Percentiles rank a stretch among this genome's conserved stretches.
Conservation (phyloP, 805 yeast species). For the Kodamaea neixiangensis region DNA sequence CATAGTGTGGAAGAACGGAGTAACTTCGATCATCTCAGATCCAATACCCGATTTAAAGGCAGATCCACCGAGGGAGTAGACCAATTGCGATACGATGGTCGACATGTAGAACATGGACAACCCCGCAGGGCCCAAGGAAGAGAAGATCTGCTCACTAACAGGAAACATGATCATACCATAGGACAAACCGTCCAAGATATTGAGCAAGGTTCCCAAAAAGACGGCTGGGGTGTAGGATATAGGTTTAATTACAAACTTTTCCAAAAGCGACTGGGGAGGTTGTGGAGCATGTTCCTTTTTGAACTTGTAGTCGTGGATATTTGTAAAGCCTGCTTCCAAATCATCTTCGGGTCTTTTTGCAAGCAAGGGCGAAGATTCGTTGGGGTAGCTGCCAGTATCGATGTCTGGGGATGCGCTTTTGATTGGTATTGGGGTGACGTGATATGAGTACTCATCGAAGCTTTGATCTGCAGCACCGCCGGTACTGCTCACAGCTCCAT, state of each 20-base stretch:
- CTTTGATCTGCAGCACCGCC: not conserved
- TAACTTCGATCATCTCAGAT: slow-evolving; percentile 98
- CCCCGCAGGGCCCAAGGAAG: slow-evolving; percentile 83
- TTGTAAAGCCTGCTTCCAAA: slow-evolving; percentile 12
- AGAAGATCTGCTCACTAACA: slow-evolving; percentile 73
- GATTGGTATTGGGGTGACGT: slow-evolving; percentile 14
- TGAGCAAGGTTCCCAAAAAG: slow-evolving; percentile 77
- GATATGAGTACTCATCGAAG: slow-evolving; percentile 7
- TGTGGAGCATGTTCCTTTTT: not conserved
- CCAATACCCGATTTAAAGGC: slow-evolving; percentile 91
- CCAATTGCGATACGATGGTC: slow-evolving; percentile 85
- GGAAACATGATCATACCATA: slow-evolving; percentile 99
- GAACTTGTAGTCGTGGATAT: not conserved
- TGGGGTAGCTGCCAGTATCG: not conserved
- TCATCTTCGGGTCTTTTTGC: slow-evolving; percentile 12
- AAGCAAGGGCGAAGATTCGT: slow-evolving; percentile 17
- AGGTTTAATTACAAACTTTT: slow-evolving; percentile 34
- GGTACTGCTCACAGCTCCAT: not conserved
- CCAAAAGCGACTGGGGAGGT: slow-evolving; percentile 6
- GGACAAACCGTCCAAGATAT: slow-evolving; percentile 88
- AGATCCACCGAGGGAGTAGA: slow-evolving; percentile 88
- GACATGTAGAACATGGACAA: slow-evolving; percentile 92
- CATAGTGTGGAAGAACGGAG: slow-evolving; percentile 97
- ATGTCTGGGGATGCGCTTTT: not conserved
- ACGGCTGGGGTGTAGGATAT: slow-evolving; percentile 71